phyloP scores from a whole-genome alignment of 2,329 filamentous ascomycete genomes.

The Fusarium compactum region DNA sequence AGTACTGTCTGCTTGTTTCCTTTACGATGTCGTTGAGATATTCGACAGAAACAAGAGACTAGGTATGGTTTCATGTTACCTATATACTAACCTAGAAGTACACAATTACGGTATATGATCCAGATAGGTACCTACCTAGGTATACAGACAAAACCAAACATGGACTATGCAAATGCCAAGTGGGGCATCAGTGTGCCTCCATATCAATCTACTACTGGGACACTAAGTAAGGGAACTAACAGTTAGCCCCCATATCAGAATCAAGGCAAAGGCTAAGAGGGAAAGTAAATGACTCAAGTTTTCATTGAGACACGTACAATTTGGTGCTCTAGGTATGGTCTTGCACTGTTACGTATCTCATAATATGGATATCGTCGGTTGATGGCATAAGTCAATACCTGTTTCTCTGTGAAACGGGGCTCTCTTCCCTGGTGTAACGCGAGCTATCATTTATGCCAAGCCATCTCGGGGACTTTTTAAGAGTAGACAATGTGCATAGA shows the following conservation, averaged over 20 bases:
- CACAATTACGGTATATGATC: neutral
- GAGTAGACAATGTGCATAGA: neutral
- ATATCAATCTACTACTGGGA: neutral
- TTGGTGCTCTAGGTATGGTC: neutral
- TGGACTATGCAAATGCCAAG: neutral
- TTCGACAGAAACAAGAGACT: neutral
- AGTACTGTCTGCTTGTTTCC: neutral
- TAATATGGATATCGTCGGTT: neutral
- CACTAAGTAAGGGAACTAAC: neutral
- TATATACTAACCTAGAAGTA: neutral
- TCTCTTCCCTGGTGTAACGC: conserved; percentile 11
- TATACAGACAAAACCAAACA: neutral
- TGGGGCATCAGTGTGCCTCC: neutral
- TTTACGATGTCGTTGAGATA: neutral
- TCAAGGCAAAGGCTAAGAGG: neutral
- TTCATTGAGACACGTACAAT: neutral
- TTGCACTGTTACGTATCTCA: neutral
- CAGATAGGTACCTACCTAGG: no score
- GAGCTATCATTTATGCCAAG: conserved; percentile 36
- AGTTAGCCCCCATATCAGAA: neutral
- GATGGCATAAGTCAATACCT: neutral
- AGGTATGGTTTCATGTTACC: neutral
- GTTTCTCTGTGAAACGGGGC: neutral
- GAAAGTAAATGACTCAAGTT: conserved; percentile 5
- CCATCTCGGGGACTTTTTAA: conserved; percentile 29